These are phyloP conservation scores for Saccharomyces hybrid DNA, from an alignment of 1,139 yeast genomes.

Conservation along the genomic window DNA sequence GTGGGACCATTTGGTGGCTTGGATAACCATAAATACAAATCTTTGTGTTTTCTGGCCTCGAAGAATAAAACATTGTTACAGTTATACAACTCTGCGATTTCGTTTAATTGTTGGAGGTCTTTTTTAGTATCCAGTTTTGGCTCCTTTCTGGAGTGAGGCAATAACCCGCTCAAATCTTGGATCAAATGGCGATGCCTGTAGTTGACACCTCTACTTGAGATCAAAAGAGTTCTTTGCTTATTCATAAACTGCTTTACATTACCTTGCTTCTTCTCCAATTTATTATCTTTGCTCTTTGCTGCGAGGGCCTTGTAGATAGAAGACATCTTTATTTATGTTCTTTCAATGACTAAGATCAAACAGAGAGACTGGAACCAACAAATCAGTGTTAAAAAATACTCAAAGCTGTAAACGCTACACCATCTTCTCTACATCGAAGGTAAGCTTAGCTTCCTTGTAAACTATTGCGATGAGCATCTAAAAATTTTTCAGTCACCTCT, in stretches of 20 bases:
- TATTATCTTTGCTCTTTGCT: conserved; percentile 29
- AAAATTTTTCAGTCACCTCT: neutral
- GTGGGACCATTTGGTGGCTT: conserved; percentile 99
- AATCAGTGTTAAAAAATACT: neutral
- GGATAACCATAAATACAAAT: conserved; percentile 87
- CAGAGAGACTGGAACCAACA: no score
- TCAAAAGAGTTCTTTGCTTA: conserved; percentile 74
- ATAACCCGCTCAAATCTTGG: conserved; percentile 64
- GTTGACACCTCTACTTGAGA: conserved; percentile 91
- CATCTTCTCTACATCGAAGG: neutral
- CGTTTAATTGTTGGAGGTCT: conserved; percentile 80
- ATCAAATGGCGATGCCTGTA: conserved; percentile 93
- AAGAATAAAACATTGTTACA: conserved; percentile 93
- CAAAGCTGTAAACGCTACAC: neutral
- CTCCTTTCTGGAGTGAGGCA: conserved; percentile 96
- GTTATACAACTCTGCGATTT: conserved; percentile 93
- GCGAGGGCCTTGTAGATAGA: conserved; percentile 39
- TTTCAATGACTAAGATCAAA: neutral
- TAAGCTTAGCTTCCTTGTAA: neutral
- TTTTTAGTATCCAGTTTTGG: conserved; percentile 93
- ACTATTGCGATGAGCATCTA: neutral
- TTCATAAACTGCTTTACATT: conserved; percentile 39
- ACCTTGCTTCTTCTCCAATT: conserved; percentile 33
- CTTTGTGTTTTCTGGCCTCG: conserved; percentile 95
- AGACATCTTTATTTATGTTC: conserved; percentile 32